These are phyloP conservation scores for Sphagnum fallax DNA, from an alignment of 228 moss, liverwort and hornwort genomes.

Conservation along the genomic window DNA sequence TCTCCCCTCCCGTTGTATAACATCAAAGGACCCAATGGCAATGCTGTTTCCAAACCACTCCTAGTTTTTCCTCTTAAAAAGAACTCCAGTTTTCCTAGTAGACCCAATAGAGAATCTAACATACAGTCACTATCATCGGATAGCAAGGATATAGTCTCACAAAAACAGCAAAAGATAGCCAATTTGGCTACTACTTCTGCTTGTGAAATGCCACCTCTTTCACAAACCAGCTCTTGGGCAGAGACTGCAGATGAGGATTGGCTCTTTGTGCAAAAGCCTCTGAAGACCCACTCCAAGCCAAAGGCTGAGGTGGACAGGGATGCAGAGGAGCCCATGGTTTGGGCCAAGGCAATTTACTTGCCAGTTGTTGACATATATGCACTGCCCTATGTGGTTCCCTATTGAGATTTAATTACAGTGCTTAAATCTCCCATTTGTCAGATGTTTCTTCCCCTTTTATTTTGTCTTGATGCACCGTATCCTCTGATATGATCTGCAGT, in stretches of 20 bases:
- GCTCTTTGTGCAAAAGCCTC: constrained; percentile 52
- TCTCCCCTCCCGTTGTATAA: constrained; percentile 65
- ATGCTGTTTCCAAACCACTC: constrained; percentile 59
- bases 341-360: constrained; percentile 73
- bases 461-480: no score
- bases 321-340: constrained; percentile 56
- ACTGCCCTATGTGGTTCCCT: constrained; percentile 94
- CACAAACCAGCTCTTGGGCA: constrained; percentile 60
- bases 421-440: constrained; percentile 44
- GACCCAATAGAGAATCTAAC: constrained; percentile 51
- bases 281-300: constrained; percentile 69
- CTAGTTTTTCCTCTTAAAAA: constrained; percentile 74
- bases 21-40: constrained; percentile 78
- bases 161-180: constrained; percentile 60
- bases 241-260: constrained; percentile 84
- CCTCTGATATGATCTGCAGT: no score
- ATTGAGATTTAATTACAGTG: constrained; percentile 69
- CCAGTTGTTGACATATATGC: constrained; percentile 68
- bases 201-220: constrained; percentile 56
- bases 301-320: constrained; percentile 70
- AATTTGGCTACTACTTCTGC: constrained; percentile 56
- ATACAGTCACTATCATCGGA: constrained; percentile 16
- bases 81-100: constrained; percentile 31
- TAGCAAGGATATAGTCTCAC: constrained; percentile 65
- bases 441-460: constrained; percentile 4